Evolutionary conservation across 2,329 filamentous ascomycete genomes (phyloP).

Genomic region (Aspergillus fijiensis): DNA sequence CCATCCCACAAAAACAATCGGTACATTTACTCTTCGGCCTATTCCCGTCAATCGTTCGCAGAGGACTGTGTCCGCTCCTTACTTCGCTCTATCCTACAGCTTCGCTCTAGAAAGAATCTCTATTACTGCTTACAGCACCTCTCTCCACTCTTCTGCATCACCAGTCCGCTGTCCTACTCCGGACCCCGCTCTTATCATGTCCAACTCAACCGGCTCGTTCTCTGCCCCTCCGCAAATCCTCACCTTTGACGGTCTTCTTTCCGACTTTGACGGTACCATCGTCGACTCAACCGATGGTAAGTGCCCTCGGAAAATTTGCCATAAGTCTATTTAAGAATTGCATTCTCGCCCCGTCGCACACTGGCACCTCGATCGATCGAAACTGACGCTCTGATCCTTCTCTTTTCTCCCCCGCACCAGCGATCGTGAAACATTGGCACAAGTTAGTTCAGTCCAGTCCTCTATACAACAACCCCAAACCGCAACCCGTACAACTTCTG

Average conservation of each 20-base stretch:
- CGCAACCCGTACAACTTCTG: not conserved
- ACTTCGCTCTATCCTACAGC: not conserved
- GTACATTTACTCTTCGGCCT: not conserved
- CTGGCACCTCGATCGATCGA: not conserved
- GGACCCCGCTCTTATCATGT: slow-evolving; percentile 27
- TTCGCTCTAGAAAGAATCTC: not conserved
- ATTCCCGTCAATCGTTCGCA: not conserved
- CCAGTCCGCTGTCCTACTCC: not conserved
- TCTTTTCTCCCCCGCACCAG: slow-evolving; percentile 27
- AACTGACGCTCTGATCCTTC: not conserved
- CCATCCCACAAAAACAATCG: not conserved
- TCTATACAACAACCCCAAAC: not conserved
- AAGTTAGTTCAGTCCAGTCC: slow-evolving; percentile 44
- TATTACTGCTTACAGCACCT: slow-evolving; percentile 6
- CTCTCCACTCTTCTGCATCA: not conserved
- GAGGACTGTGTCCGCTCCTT: slow-evolving; percentile 2
- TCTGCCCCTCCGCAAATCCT: slow-evolving; percentile 41
- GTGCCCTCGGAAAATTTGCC: slow-evolving; percentile 5
- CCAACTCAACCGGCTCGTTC: slow-evolving; percentile 36
- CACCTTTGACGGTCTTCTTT: slow-evolving; percentile 46
- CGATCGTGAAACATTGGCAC: slow-evolving; percentile 66
- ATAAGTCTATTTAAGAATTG: slow-evolving; percentile 13
- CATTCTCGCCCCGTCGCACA: not conserved
- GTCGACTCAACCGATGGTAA: slow-evolving; percentile 49
- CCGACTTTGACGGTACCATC: slow-evolving; percentile 51